phyloP scores from a whole-genome alignment of 1,284 basidiomycete species.

The Coriolopsis trogii region DNA sequence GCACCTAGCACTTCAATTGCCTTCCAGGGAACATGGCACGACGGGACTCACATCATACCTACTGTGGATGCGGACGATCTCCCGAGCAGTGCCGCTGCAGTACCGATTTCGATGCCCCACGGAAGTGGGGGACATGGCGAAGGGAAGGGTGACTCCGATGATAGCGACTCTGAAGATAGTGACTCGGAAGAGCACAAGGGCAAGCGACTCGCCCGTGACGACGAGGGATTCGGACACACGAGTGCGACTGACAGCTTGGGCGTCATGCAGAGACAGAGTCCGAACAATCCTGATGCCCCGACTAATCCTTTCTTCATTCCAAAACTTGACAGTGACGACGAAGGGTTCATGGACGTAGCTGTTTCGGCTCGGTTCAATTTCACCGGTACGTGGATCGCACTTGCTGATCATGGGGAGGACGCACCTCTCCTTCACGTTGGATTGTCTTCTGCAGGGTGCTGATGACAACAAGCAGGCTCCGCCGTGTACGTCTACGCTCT shows the following conservation, averaged over 20 bases:
- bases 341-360: conserved; percentile 38
- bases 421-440: neutral
- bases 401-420: conserved; percentile 3
- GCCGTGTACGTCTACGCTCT: conserved; percentile 38
- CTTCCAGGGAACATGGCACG: conserved; percentile 43
- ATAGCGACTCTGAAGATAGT: conserved; percentile 20
- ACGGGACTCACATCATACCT: conserved; percentile 41
- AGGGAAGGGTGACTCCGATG: conserved; percentile 21
- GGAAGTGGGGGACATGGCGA: conserved; percentile 16
- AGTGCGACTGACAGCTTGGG: too few relatives aligned
- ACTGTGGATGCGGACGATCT: conserved; percentile 34
- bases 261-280: conserved; percentile 13
- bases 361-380: conserved; percentile 52
- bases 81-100: neutral
- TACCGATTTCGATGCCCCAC: neutral
- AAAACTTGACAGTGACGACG: conserved; percentile 40
- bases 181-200: conserved; percentile 1
- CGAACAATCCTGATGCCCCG: conserved; percentile 11
- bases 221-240: too few relatives aligned
- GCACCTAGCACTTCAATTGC: conserved; percentile 35
- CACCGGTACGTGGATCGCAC: conserved; percentile 41
- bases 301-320: conserved; percentile 31
- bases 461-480: conserved; percentile 29
- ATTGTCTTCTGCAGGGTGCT: conserved; percentile 4
- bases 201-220: too few relatives aligned